These are phyloP conservation scores for Brassica nigra DNA, from an alignment of 345 rosid species.

Conservation along the genomic window DNA sequence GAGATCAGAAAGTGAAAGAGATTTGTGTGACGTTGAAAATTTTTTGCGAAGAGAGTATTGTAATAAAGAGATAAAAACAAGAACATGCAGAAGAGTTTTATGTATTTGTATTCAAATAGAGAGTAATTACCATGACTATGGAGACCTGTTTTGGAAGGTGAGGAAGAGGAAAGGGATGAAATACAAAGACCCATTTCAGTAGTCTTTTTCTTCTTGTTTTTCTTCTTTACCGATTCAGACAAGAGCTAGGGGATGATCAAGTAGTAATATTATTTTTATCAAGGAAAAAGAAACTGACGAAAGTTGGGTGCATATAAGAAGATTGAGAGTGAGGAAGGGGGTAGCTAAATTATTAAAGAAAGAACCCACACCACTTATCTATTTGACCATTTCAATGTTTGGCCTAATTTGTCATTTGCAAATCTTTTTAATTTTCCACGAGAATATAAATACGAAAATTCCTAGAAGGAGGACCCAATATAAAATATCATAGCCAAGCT, in stretches of 20 bases:
- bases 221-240: constrained; percentile 29
- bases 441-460: too few species aligned
- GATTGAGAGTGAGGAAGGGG: neutral
- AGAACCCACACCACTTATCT: neutral
- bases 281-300: neutral
- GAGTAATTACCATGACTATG: constrained; percentile 22
- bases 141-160: constrained; percentile 22
- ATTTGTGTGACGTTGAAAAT: neutral
- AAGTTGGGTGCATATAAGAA: neutral
- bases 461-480: too few species aligned
- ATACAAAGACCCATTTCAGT: constrained; percentile 34
- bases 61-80: neutral
- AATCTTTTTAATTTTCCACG: neutral
- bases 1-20: constrained; percentile 5
- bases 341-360: neutral
- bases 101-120: neutral
- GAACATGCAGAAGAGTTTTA: neutral
- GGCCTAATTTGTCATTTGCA: neutral
- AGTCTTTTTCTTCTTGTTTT: neutral
- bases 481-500: too few species aligned
- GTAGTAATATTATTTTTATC: neutral
- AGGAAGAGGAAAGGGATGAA: constrained; percentile 14
- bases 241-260: constrained; percentile 21
- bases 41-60: neutral
- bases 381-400: neutral